Conservation (phyloP, 169 alveolate species). For the Eimeria maxima region DNA sequence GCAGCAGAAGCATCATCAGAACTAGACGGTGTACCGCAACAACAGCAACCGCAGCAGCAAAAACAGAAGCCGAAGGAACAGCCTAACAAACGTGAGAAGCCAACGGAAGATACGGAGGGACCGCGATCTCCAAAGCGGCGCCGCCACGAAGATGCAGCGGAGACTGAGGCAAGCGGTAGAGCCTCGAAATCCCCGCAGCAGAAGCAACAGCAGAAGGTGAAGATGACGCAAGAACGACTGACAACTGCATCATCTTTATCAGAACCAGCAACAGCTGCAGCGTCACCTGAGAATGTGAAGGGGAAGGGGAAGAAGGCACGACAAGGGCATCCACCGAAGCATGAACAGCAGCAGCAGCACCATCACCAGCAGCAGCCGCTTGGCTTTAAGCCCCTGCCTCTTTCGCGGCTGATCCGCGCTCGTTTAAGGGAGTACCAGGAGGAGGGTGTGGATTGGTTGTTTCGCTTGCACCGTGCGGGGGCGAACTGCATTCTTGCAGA, state of each 20-base stretch:
- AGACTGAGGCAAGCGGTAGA: background rate
- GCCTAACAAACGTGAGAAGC: conserved; percentile 35
- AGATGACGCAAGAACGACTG: conserved; percentile 41
- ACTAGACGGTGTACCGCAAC: background rate
- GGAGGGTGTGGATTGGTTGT: conserved; percentile 98
- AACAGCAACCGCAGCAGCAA: background rate
- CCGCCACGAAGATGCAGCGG: conserved; percentile 39
- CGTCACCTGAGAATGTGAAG: conserved; percentile 10
- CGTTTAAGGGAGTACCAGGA: conserved; percentile 96
- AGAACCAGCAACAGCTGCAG: conserved; percentile 6
- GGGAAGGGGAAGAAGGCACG: conserved; percentile 26
- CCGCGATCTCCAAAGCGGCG: conserved; percentile 3
- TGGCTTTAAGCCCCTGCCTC: conserved; percentile 86
- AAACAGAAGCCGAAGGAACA: background rate
- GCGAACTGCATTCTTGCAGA: conserved; percentile 99
- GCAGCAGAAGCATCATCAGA: background rate
- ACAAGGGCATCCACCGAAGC: conserved; percentile 57
- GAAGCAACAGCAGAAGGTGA: conserved; percentile 15
- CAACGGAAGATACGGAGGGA: conserved; percentile 71
- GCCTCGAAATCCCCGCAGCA: conserved; percentile 5
- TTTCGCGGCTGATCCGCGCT: conserved; percentile 96
- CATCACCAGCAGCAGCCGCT: conserved; percentile 85
- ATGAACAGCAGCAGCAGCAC: conserved; percentile 51
- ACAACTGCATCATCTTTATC: background rate
- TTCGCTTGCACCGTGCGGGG: conserved; percentile 96